A percentile compares a stretch with the other conserved stretches of the same genome.
phyloP scores from a whole-genome alignment of 106 monocot species.

The Platanthera zijinensis region DNA sequence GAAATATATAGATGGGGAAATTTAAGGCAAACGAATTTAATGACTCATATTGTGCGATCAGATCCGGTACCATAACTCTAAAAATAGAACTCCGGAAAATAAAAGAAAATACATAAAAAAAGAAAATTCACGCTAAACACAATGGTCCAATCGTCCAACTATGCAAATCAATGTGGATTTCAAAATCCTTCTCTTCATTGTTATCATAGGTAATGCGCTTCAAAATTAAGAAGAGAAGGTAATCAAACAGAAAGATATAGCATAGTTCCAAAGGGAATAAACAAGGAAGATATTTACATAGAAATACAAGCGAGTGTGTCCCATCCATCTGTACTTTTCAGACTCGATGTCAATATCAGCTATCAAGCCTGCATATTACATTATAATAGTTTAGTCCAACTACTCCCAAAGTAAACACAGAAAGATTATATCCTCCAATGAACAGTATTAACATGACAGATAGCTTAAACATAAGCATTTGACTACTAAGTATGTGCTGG shows the following conservation, averaged over 20 bases:
- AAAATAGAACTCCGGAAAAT: no score
- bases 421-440: conserved; percentile 1
- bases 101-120: no score
- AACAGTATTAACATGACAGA: background rate
- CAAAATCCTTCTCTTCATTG: background rate
- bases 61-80: no score
- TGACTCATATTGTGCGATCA: no score
- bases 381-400: background rate
- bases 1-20: no score
- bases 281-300: conserved; percentile 21
- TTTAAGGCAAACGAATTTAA: no score
- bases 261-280: background rate
- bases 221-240: background rate
- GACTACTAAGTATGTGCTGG: conserved; percentile 4
- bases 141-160: no score
- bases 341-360: conserved; percentile 85
- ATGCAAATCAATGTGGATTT: background rate
- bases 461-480: background rate
- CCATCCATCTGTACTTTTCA: conserved; percentile 92
- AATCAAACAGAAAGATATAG: background rate
- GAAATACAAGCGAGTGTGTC: conserved; percentile 65
- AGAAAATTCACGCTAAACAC: no score
- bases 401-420: background rate
- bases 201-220: background rate
- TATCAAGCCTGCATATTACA: conserved; percentile 42